A percentile compares a stretch with the other conserved stretches of the same genome.
phyloP scores from a whole-genome alignment of 2,329 filamentous ascomycete species.

The Pseudonectria buxi region DNA sequence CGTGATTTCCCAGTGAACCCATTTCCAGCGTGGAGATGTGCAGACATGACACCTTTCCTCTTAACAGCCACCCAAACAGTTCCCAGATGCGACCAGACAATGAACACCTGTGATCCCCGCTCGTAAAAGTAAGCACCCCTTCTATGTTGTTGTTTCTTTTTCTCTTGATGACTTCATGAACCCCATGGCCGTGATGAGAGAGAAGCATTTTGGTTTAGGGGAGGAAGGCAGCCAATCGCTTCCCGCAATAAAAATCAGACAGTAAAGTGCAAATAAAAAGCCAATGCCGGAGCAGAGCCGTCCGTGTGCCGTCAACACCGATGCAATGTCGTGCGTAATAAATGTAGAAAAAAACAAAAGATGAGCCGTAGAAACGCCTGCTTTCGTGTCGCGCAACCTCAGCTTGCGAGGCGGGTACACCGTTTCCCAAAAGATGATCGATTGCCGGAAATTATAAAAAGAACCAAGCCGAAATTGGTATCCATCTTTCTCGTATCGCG shows the following conservation, averaged over 20 bases:
- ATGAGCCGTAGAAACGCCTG: slow-evolving; percentile 32
- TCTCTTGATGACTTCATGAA: slow-evolving; percentile 40
- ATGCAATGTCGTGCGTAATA: slow-evolving; percentile 35
- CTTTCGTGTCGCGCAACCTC: slow-evolving; percentile 38
- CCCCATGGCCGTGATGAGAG: slow-evolving; percentile 30
- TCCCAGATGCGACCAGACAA: slow-evolving; percentile 33
- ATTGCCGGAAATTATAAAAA: slow-evolving; percentile 19
- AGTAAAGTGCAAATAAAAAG: slow-evolving; percentile 23
- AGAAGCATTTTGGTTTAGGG: slow-evolving; percentile 26
- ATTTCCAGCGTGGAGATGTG: slow-evolving; percentile 24
- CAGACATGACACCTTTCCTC: slow-evolving; percentile 29
- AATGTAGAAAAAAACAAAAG: slow-evolving; percentile 25
- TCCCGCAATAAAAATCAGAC: slow-evolving; percentile 24
- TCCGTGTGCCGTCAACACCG: slow-evolving; percentile 31
- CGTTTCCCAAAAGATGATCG: slow-evolving; percentile 20
- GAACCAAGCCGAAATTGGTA: slow-evolving; percentile 36
- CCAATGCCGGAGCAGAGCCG: slow-evolving; percentile 20
- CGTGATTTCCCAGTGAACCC: slow-evolving; percentile 26
- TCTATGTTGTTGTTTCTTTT: slow-evolving; percentile 43
- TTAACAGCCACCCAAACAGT: slow-evolving; percentile 27
- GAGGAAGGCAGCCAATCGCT: slow-evolving; percentile 15
- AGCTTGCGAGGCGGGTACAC: slow-evolving; percentile 27
- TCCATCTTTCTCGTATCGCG: slow-evolving; percentile 39
- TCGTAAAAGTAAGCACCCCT: slow-evolving; percentile 25
- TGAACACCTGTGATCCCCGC: slow-evolving; percentile 26